A percentile compares a stretch with the other conserved stretches of the same genome.
Evolutionary conservation across 2,329 filamentous ascomycete genomes (phyloP).

Genomic region (Cordyceps sp.): DNA sequence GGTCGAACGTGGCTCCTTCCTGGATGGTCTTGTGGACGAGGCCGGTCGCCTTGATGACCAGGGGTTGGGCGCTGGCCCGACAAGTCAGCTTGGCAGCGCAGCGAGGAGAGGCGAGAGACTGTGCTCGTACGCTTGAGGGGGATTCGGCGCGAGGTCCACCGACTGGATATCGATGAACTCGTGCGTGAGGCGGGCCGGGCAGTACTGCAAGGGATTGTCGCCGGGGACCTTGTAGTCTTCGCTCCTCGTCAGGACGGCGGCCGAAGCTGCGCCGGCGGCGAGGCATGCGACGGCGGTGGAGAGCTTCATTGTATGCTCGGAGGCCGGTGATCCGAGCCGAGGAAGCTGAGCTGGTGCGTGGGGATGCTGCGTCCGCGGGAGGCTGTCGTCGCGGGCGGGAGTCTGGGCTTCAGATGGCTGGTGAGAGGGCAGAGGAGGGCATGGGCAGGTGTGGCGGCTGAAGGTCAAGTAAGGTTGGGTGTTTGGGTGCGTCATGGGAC

Average conservation of each 20-base stretch:
- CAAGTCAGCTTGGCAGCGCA: conserved; percentile 7
- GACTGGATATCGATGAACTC: conserved; percentile 63
- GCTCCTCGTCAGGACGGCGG: conserved; percentile 24
- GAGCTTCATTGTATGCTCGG: conserved; percentile 17
- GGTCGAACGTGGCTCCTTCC: conserved; percentile 60
- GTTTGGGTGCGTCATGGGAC: conserved; percentile 21
- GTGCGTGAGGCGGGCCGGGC: conserved; percentile 43
- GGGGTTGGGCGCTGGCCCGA: conserved; percentile 52
- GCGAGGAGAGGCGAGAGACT: no score
- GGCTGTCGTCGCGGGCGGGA: not conserved
- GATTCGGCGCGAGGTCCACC: conserved; percentile 74
- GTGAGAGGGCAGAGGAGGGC: no score
- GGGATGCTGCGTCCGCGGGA: not conserved
- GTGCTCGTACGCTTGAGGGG: conserved; percentile 60
- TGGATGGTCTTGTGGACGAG: conserved; percentile 56
- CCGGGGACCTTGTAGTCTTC: conserved; percentile 55
- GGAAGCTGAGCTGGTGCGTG: not conserved
- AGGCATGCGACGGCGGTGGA: conserved; percentile 27
- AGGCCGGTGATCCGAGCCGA: not conserved
- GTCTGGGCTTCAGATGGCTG: no score
- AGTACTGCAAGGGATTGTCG: conserved; percentile 72
- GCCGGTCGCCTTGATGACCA: conserved; percentile 66
- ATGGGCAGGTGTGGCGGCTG: not conserved
- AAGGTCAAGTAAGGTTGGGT: conserved; percentile 1
- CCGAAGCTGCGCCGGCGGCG: conserved; percentile 26